Base-by-base conservation (phyloP, 139 green algal species). In the Haematococcus sp. region DNA sequence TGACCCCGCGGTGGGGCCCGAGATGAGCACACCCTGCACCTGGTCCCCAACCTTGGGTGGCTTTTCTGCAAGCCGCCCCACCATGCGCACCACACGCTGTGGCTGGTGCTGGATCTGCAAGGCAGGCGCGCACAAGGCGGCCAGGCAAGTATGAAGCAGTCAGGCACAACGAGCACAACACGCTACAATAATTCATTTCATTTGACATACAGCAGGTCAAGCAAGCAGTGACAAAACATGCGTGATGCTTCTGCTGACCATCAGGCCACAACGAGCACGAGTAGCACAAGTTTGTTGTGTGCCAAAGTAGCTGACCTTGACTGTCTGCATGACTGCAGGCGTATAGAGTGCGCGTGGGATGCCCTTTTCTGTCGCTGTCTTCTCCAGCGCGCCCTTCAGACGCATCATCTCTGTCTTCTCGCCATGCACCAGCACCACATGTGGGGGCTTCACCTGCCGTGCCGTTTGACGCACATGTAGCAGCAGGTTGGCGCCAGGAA, bases 381-480 rank as follows among this genome's bases (percentile, higher is more conserved):
- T 75, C 67, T 94, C 83, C 27, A 96, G 87, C 30, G 89, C 91
- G 32, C 78, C 78, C 33, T 90, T 90, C 40, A 98, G 82, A 11
- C 86, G 79, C 55, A 76, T 76, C 91, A 96, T 96, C 64, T 79
- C 73, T 30, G 64, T 78, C 31, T 61, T 87, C 83, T 99, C 96
- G 2, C 96, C 96, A 76, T 99, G 96, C 35, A 99, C 96, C 63
- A 98, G 84, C 72, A 98, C 87, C 55, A 98, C 89, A 75, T 98
- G 88, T 1, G 88, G 87, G 20, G 94, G 94, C 35, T 72, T 68
- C 32, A 98, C 64, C 64, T 71, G 40, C 11, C 3, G 25, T 23
- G 28, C 58, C 40, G n/a, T n/a, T n/a, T n/a, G n/a, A n/a, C n/a
- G n/a, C n/a, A n/a, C n/a, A n/a, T n/a, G n/a, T n/a, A n/a, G n/a